Base-by-base conservation (phyloP, 2,329 filamentous ascomycete species). In the Ceratocystis huliohia region DNA sequence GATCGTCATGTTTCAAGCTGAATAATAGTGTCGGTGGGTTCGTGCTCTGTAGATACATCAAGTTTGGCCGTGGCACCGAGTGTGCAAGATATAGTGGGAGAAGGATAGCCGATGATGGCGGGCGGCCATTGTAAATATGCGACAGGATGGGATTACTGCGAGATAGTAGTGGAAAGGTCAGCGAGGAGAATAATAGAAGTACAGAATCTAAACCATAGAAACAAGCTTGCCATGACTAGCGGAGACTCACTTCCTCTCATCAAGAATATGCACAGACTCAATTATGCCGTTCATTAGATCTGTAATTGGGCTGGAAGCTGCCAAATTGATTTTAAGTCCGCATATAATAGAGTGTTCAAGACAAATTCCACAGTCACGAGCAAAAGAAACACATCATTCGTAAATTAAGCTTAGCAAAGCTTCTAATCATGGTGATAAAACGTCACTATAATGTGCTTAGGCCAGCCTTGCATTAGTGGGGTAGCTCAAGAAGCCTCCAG, bases 261-360 rank as follows among this genome's bases (percentile, higher is more conserved):
- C 92, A 77, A 89, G 96, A 75, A 99, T 91, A 80, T 97, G 93
- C 73, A 99, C 82, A 74, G 93, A 94, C 81, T 97, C 93, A 74
- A 99, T 89, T 74, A 89, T 85, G 78, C 90, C 86, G 79, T 84
- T 89, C 88, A 92, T 93, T 75, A 76, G 28, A 59, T 59, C 56
- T 28, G 28, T 33, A 8, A n/a, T 13, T n/a, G 7, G 17, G 5
- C 56, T 33, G 13, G 7, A 25, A 41, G 37, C 10, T 15, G 10
- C 37, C 37, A 15, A 15, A 41, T 41, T 15, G 37, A 41, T 41
- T 5, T 10, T 10, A 17, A 13, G 48, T 8, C 6, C 22, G 17
- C 22, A 53, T 8, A 22, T 4, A 22, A 22, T 59, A 17, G 13
- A 59, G 17, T n/a, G 17, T 33, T 8, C 17, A 37, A 17, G 25